These are phyloP conservation scores for Botrytis fragariae DNA, from an alignment of 2,329 filamentous ascomycete genomes.

Conservation along the genomic window DNA sequence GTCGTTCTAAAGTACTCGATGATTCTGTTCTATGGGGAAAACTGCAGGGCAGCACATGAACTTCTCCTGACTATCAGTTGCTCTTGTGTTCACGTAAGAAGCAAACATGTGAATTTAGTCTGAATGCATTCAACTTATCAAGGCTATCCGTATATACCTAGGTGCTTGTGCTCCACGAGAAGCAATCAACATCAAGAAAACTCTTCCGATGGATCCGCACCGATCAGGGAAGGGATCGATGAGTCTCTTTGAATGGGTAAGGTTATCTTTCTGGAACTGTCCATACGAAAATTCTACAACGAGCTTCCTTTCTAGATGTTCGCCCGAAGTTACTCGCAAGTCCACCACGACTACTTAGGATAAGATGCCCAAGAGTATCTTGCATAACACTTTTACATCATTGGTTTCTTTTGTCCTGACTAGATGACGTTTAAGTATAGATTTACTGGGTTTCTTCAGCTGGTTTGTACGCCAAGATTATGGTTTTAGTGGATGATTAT, in stretches of 20 bases:
- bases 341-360: neutral
- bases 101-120: neutral
- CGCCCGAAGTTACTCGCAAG: neutral
- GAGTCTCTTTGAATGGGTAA: neutral
- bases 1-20: neutral
- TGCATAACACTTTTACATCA: neutral
- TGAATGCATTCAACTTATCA: neutral
- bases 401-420: neutral
- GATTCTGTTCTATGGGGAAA: neutral
- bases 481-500: constrained; percentile 6
- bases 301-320: neutral
- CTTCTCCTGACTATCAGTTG: neutral
- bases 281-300: neutral
- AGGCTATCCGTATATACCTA: neutral
- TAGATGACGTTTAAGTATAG: neutral
- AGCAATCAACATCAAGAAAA: neutral
- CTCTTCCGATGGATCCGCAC: neutral
- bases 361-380: neutral
- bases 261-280: neutral
- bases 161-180: neutral
- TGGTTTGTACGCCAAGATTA: constrained; percentile 9
- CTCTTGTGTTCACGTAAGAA: neutral
- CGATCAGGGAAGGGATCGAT: neutral
- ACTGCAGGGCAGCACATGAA: neutral
- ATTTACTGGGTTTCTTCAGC: constrained; percentile 15